Base-by-base conservation (phyloP, 1,139 yeast species). In the Nakaseomyces glabratus region DNA sequence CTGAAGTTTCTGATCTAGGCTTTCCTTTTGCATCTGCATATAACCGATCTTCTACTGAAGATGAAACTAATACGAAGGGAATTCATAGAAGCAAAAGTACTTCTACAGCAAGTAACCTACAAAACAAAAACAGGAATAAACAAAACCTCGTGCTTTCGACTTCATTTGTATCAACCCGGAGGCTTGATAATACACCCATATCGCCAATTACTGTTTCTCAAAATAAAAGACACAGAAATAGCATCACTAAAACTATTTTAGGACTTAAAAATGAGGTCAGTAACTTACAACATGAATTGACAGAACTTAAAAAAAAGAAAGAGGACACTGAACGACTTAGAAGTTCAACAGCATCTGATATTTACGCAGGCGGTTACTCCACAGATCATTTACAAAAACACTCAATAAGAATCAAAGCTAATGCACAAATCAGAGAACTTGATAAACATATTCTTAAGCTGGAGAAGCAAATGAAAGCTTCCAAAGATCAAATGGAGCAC, bases 341-440 rank as follows among this genome's bases (percentile, higher is more conserved):
- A 33, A 43, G 49, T 32, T 39, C 57, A 4, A 44, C 58, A 8
- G 46, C 45, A 1, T 44, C 54, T 1, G 58, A 53, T 31, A 56
- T 57, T 4, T 55, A 49, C 38, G 46, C 54, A 12, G 60, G 59
- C 14, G 45, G 49, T 5, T 57, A 57, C 28, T 55, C 60, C 4
- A 52, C 58, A 2, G 57, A 52, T 17, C 61, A 57, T 43, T 36
- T 57, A 24, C 58, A 55, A 21, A 49, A 54, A 28, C 59, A 57
- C 42, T 54, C 61, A 2, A 41, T 49, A 42, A 47, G 57, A 24
- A 52, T 57, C 3, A 48, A 48, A 32, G 49, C 58, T 3, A 57
- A 52, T 35, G 49, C 55, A 6, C 55, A 52, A 31, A 44, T 57
- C 6, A 46, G 58, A 30, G 60, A 55, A 36, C 39, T 47, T 13